phyloP scores from a whole-genome alignment of 2,329 filamentous ascomycete genomes.

The Alternaria solani region DNA sequence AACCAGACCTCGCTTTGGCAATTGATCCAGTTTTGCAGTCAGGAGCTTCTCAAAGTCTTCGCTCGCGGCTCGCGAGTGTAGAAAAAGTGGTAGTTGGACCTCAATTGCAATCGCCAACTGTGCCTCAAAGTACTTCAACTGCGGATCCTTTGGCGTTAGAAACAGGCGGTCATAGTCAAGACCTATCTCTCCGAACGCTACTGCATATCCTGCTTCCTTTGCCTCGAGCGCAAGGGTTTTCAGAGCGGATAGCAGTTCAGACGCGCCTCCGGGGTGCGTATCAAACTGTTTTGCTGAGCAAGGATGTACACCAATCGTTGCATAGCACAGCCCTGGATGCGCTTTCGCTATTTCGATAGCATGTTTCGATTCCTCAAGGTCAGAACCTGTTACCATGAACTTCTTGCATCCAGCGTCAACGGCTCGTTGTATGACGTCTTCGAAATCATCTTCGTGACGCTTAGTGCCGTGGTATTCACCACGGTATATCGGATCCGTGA shows the following conservation, averaged over 20 bases:
- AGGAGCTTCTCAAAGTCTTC: slow-evolving; percentile 77
- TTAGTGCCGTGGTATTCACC: slow-evolving; percentile 84
- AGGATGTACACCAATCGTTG: slow-evolving; percentile 92
- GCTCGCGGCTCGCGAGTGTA: slow-evolving; percentile 89
- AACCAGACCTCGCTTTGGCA: slow-evolving; percentile 82
- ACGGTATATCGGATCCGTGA: slow-evolving; percentile 89
- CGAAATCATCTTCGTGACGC: slow-evolving; percentile 75
- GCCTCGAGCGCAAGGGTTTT: slow-evolving; percentile 68
- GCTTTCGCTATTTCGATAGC: slow-evolving; percentile 76
- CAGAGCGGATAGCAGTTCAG: slow-evolving; percentile 65
- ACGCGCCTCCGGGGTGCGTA: slow-evolving; percentile 65
- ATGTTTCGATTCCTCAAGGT: slow-evolving; percentile 77
- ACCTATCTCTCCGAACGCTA: slow-evolving; percentile 92
- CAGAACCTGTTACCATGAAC: slow-evolving; percentile 92
- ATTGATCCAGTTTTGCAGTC: slow-evolving; percentile 66
- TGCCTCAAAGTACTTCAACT: slow-evolving; percentile 83
- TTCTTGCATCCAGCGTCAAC: slow-evolving; percentile 81
- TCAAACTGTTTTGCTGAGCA: slow-evolving; percentile 86
- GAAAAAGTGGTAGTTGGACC: slow-evolving; percentile 84
- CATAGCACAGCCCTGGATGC: slow-evolving; percentile 82
- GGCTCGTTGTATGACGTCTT: slow-evolving; percentile 80
- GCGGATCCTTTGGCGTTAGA: slow-evolving; percentile 78
- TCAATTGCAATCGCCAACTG: slow-evolving; percentile 82
- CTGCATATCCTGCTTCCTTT: slow-evolving; percentile 66
- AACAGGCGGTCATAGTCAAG: slow-evolving; percentile 94